Conservation (phyloP, 1,139 yeast genomes). For the Taphrina communis region DNA sequence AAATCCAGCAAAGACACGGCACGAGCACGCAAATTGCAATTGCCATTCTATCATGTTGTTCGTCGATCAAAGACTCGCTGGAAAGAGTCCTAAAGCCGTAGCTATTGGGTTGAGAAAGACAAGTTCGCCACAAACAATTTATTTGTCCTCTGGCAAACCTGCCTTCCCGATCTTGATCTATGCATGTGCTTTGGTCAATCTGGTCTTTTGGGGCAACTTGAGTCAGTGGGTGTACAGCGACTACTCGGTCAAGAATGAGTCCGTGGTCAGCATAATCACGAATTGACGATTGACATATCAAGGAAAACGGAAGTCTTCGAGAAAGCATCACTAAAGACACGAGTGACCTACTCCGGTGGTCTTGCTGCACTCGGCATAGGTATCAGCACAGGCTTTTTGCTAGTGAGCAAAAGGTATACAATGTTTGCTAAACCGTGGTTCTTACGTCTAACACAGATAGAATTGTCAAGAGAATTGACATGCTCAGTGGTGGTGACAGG, state of each 20-base stretch:
- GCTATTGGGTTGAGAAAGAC: slow-evolving; percentile 25
- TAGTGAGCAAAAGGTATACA: slow-evolving; percentile 20
- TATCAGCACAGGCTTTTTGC: slow-evolving; percentile 33
- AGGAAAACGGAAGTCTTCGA: slow-evolving; percentile 17
- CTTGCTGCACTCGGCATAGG: slow-evolving; percentile 26
- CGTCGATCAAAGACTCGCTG: neutral
- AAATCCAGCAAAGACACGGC: neutral
- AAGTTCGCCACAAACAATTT: slow-evolving; percentile 19
- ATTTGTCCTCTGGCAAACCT: slow-evolving; percentile 29
- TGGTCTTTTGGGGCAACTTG: slow-evolving; percentile 37
- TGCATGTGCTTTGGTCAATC: slow-evolving; percentile 32
- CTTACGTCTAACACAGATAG: slow-evolving; percentile 6
- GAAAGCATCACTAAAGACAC: slow-evolving; percentile 17
- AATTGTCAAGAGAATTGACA: slow-evolving; percentile 25
- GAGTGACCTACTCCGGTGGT: slow-evolving; percentile 18
- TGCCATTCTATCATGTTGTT: neutral
- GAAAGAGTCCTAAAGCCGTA: slow-evolving; percentile 25
- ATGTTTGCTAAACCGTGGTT: neutral
- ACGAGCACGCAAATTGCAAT: neutral
- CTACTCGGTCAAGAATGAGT: slow-evolving; percentile 30
- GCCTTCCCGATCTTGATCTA: slow-evolving; percentile 26
- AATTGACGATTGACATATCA: slow-evolving; percentile 3
- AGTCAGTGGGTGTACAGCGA: slow-evolving; percentile 31
- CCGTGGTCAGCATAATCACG: neutral
- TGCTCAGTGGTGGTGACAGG: slow-evolving; percentile 20